Percentiles rank a stretch among this genome's conserved stretches.
phyloP scores from a whole-genome alignment of 2,329 filamentous ascomycete genomes.

The Botrytis aclada region DNA sequence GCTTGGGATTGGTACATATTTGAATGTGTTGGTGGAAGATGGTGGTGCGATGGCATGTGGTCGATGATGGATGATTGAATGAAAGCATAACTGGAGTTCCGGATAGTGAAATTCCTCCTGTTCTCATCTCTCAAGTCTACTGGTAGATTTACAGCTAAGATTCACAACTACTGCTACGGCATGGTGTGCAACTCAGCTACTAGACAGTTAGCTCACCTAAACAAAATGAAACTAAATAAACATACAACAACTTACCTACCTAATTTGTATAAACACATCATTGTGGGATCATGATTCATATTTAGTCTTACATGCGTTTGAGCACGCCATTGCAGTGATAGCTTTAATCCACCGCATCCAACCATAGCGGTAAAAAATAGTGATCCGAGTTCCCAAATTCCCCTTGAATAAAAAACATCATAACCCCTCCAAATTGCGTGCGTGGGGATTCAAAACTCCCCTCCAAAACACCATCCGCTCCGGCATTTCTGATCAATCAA shows the following conservation, averaged over 20 bases:
- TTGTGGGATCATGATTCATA: neutral
- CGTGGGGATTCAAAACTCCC: slow-evolving; percentile 4
- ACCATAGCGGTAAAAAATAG: neutral
- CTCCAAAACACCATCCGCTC: neutral
- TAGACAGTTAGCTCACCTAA: neutral
- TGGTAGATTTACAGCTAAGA: neutral
- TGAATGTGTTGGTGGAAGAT: neutral
- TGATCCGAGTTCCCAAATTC: neutral
- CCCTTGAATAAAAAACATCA: slow-evolving; percentile 1
- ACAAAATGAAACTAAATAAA: neutral
- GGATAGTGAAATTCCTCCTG: neutral
- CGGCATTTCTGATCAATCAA: neutral
- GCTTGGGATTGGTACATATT: neutral
- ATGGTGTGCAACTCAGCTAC: neutral
- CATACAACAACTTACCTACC: neutral
- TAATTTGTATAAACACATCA: neutral
- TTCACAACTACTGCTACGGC: neutral
- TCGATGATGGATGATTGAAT: slow-evolving; percentile 7
- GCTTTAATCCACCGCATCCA: neutral
- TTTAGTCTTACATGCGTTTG: neutral
- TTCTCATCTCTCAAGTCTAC: neutral
- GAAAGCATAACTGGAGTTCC: neutral
- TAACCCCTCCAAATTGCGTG: slow-evolving; percentile 15
- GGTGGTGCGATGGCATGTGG: neutral
- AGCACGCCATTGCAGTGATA: neutral